phyloP scores from a whole-genome alignment of 345 rosid genomes.

The Triadica sebifera region DNA sequence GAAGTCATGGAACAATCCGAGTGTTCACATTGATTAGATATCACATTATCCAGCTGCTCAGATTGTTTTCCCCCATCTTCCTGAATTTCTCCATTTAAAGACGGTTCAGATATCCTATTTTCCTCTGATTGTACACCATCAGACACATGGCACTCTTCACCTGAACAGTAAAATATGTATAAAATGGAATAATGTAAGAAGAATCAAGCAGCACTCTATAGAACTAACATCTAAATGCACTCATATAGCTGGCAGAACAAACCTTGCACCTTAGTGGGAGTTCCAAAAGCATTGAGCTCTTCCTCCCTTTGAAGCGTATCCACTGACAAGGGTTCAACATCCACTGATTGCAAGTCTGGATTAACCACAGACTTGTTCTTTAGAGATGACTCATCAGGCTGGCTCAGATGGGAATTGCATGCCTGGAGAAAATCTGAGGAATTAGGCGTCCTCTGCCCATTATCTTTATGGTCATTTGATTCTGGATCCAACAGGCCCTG shows the following conservation, averaged over 20 bases:
- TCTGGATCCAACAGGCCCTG: conserved; percentile 31
- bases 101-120: conserved; percentile 39
- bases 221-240: conserved; percentile 13
- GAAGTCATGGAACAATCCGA: conserved; percentile 32
- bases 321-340: conserved; percentile 16
- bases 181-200: background rate
- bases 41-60: conserved; percentile 33
- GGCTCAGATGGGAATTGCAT: conserved; percentile 37
- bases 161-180: conserved; percentile 21
- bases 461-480: conserved; percentile 17
- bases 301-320: conserved; percentile 26
- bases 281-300: conserved; percentile 23
- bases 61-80: conserved; percentile 33
- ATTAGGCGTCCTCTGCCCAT: conserved; percentile 26
- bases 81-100: conserved; percentile 36
- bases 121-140: conserved; percentile 34
- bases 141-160: conserved; percentile 34
- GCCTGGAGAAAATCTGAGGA: conserved; percentile 22
- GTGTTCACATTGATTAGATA: conserved; percentile 35
- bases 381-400: conserved; percentile 21
- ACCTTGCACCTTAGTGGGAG: conserved; percentile 48
- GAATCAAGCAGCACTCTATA: background rate
- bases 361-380: conserved; percentile 8
- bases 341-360: conserved; percentile 21
- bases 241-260: conserved; percentile 25